Base-by-base conservation (phyloP, 768 basidiomycete genomes). In the Boletus sp. region DNA sequence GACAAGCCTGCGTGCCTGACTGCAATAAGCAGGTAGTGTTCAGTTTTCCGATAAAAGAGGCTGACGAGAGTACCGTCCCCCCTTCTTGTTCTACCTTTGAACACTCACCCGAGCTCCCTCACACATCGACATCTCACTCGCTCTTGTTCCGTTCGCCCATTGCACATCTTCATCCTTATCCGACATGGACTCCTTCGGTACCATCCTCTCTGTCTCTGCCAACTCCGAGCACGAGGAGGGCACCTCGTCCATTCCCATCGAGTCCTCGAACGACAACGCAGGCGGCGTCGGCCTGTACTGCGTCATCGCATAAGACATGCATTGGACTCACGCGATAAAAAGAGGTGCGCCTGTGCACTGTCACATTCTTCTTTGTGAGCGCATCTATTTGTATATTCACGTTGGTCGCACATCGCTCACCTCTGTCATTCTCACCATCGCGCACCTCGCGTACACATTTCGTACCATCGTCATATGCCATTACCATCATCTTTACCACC, bases 181-280 rank as follows among this genome's bases (percentile, higher is more conserved):
- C 44, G 54, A 52, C 10, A 67, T 67, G 66, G 67, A 67, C 44
- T 51, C 58, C 29, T 62, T 67, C 50, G 57, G 4, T 50, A 45
- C 52, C n/a, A 30, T 59, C 45, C 37, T 60, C 27, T 58, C 64
- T 5, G 21, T 62, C 45, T 56, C 69, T 13, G 35, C 47, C 33
- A 43, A n/a, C 41, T 35, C 54, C 5, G 43, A 51, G 29, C 15
- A 44, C 1, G 51, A 52, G 9, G 57, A 65, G 34, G 42, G 14
- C 14, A 55, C 19, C 11, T 42, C 54, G 2, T 56, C 64, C 15
- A 42, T 45, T n/a, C 66, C 64, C 7, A 56, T 58, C 10, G 58
- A 66, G 4, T 45, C 33, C 5, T n/a, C 52, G 3, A 34, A 32
- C 30, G 43, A 32, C n/a, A 54, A 55, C 38, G 41, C 41, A 11